phyloP scores from a whole-genome alignment of 257 asterid species.

The Eucommia ulmoides region DNA sequence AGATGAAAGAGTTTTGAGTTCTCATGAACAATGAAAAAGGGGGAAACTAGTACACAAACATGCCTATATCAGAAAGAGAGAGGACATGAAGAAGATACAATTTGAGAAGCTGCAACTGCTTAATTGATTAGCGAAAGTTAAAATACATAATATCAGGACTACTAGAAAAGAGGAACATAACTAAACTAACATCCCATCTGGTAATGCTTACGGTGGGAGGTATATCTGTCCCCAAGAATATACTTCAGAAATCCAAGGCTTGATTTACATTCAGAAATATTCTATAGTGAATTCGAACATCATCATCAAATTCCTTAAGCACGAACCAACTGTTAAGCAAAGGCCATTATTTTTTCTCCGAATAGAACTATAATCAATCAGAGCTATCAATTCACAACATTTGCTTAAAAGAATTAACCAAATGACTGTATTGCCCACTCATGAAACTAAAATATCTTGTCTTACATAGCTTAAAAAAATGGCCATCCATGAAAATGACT shows the following conservation, averaged over 20 bases:
- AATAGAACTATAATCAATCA: too few species aligned
- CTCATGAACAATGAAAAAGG: too few species aligned
- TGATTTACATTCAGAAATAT: not conserved
- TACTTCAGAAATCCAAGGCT: not conserved
- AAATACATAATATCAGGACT: not conserved
- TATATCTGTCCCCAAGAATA: not conserved
- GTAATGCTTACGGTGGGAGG: not conserved
- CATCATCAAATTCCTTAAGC: too few species aligned
- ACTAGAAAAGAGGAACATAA: not conserved
- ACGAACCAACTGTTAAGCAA: too few species aligned
- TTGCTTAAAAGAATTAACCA: not conserved
- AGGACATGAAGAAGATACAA: too few species aligned
- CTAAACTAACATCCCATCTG: not conserved
- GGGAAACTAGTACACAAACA: too few species aligned
- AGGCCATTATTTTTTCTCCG: too few species aligned
- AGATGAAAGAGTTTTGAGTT: too few species aligned
- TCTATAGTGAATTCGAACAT: not conserved
- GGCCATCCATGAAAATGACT: not conserved
- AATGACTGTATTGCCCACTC: not conserved
- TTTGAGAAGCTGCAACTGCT: too few species aligned
- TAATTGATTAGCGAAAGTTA: not conserved
- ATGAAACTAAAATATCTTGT: not conserved
- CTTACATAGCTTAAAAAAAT: too few species aligned
- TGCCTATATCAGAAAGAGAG: too few species aligned
- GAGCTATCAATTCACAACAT: too few species aligned